Evolutionary conservation across 257 asterid species (phyloP).

Genomic region (Nicotiana paniculata): DNA sequence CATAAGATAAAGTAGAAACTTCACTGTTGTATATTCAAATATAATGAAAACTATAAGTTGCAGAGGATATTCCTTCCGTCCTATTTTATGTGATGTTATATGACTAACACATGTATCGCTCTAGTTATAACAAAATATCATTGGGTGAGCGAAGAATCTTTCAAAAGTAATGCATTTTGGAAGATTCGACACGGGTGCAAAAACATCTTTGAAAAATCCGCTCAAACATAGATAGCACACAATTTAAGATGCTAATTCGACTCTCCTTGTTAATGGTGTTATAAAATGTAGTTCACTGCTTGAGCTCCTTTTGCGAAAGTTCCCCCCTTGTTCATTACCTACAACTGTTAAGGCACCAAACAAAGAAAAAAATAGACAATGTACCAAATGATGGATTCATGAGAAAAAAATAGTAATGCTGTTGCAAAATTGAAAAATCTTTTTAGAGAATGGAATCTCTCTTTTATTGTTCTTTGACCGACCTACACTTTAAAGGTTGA

Average conservation of each 20-base stretch:
- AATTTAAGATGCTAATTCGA: not conserved
- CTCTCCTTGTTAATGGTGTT: slow-evolving; percentile 1
- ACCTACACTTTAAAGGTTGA: no score
- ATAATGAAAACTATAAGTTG: not conserved
- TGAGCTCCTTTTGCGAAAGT: not conserved
- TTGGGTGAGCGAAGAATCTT: no score
- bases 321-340: not conserved
- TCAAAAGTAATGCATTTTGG: no score
- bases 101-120: not conserved
- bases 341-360: not conserved
- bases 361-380: not conserved
- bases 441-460: not conserved
- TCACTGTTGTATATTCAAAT: not conserved
- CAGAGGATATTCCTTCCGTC: not conserved
- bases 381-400: slow-evolving; percentile 11
- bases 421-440: not conserved
- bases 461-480: not conserved
- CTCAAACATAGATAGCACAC: not conserved
- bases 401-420: slow-evolving; percentile 4
- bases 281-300: not conserved
- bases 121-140: no score
- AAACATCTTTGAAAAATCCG: no score
- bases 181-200: no score
- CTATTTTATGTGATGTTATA: not conserved
- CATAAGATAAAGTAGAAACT: not conserved